These are phyloP conservation scores for Suillus cothurnatus DNA, from an alignment of 768 basidiomycete genomes.

Conservation along the genomic window DNA sequence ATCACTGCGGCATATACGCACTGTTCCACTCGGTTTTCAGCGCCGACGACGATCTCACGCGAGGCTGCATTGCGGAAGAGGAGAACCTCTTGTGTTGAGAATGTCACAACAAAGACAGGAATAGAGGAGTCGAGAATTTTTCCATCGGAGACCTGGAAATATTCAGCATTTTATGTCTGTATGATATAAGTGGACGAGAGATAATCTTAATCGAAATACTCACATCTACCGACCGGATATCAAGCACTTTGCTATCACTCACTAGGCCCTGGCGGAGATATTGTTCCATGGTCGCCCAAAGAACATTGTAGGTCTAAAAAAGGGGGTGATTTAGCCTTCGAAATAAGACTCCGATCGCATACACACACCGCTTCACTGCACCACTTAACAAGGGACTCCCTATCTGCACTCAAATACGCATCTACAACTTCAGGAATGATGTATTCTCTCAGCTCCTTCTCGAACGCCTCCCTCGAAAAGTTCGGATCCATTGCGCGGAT, in stretches of 20 bases:
- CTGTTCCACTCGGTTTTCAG: constrained; percentile 90
- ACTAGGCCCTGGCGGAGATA: constrained; percentile 89
- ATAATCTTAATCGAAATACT: constrained; percentile 30
- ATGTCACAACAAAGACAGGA: constrained; percentile 90
- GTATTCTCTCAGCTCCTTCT: constrained; percentile 91
- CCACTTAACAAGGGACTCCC: constrained; percentile 85
- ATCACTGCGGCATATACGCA: constrained; percentile 92
- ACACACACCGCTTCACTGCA: constrained; percentile 89
- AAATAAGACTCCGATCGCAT: background rate
- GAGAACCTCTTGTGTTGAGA: constrained; percentile 92
- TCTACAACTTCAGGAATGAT: constrained; percentile 98
- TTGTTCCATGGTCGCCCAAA: constrained; percentile 97
- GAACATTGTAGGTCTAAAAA: constrained; percentile 89
- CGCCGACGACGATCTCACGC: constrained; percentile 83
- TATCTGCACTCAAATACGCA: constrained; percentile 90
- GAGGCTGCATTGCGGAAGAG: constrained; percentile 90
- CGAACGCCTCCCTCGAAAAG: constrained; percentile 86
- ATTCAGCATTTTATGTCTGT: background rate
- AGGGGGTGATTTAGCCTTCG: background rate
- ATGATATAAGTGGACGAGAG: background rate
- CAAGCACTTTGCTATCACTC: constrained; percentile 91
- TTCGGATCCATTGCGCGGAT: constrained; percentile 88
- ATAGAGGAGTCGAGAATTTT: constrained; percentile 90
- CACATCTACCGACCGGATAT: constrained; percentile 97
- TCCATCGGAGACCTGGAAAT: constrained; percentile 69